These are phyloP conservation scores for Clavispora fructus DNA, from an alignment of 805 yeast species.

Conservation along the genomic window DNA sequence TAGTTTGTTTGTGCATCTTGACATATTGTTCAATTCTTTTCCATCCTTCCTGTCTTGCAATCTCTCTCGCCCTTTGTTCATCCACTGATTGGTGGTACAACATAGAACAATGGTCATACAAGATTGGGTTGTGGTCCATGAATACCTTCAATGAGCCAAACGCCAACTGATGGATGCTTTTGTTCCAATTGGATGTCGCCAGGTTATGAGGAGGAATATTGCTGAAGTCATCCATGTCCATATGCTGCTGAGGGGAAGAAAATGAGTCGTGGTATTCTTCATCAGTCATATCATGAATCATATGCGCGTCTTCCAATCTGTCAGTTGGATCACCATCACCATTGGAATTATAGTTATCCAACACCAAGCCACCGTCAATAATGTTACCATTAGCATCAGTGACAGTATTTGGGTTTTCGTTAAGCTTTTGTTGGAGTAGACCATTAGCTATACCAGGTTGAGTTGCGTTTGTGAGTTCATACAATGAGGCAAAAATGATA, in stretches of 20 bases:
- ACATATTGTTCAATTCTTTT: conserved; percentile 61
- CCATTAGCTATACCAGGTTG: conserved; percentile 42
- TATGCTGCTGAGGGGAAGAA: conserved; percentile 27
- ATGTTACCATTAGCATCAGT: conserved; percentile 41
- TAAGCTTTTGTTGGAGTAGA: conserved; percentile 31
- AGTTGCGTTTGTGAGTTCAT: conserved; percentile 64
- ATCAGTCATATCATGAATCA: conserved; percentile 34
- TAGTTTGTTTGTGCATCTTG: conserved; percentile 11
- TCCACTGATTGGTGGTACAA: conserved; percentile 75
- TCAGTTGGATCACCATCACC: conserved; percentile 17
- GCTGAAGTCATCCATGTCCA: conserved; percentile 29
- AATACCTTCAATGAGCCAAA: conserved; percentile 87
- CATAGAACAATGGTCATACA: conserved; percentile 90
- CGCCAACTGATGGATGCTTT: conserved; percentile 87
- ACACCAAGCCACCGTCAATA: conserved; percentile 32
- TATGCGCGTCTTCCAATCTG: conserved; percentile 10
- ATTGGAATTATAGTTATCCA: conserved; percentile 10
- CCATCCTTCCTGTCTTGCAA: conserved; percentile 67
- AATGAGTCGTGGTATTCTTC: conserved; percentile 42
- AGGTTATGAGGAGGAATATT: conserved; percentile 39
- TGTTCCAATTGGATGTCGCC: conserved; percentile 76
- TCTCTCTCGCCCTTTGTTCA: conserved; percentile 62
- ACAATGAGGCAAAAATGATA: conserved; percentile 82
- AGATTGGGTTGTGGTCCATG: conserved; percentile 85
- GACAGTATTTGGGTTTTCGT: conserved; percentile 32